Evolutionary conservation across 805 yeast species (phyloP), one percentile per base, ranked within the genome.

Genomic region (Wickerhamiella parazyma): DNA sequence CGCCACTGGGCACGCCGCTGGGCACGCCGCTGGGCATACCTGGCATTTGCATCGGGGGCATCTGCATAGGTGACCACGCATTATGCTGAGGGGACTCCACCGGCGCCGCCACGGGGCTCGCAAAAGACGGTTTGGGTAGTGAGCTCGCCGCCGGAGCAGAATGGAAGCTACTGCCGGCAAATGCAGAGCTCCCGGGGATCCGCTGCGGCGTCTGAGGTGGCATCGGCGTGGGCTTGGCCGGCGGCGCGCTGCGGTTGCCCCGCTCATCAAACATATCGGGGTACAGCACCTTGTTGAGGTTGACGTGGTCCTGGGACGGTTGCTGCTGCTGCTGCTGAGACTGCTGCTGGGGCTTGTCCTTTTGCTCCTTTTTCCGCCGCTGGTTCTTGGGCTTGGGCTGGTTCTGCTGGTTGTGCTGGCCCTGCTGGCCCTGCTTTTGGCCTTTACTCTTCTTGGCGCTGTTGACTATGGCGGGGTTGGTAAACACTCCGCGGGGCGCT

Each of bases 81-180:
- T n/a, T n/a, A n/a, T n/a, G n/a, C 10, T 11, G n/a, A 25, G 29
- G 29, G 10, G 29, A 8, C n/a, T 11, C 29, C n/a, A 22, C 25
- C 8, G 25, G 25, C 8, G 29, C n/a, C 5, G n/a, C 29, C 29
- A 25, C n/a, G 11, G 25, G 12, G 11, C 36, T 28, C 24, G 29
- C 39, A 38, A 44, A 44, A 3, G 29, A 29, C 8, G 78, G 56
- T 8, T 51, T 47, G 8, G 56, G 57, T 17, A 55, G 45, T 21
- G 52, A 36, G 17, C 51, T 45, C 4, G 56, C 54, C 14, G 47
- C 54, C n/a, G 58, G 58, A n/a, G 55, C 51, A 11, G 46, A 38
- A 36, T 53, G 48, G 51, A 54, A 54, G 17, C 48, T 48, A 43
- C 52, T 48, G 10, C 58, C 58, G 5, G 41, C 36, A 14, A 25